Conservation (phyloP, 441 rosid genomes). For the Erodium trifolium region DNA sequence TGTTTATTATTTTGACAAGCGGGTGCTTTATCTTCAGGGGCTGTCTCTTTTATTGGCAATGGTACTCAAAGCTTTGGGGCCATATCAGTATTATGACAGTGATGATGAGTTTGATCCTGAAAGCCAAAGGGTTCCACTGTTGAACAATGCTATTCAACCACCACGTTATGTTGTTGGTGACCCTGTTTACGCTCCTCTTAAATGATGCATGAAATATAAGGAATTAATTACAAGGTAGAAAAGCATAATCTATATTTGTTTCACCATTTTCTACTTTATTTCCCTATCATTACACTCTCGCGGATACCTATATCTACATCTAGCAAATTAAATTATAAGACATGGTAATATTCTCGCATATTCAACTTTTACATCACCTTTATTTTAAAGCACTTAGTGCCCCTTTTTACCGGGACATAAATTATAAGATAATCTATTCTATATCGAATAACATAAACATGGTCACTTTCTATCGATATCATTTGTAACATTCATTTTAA, state of each 20-base stretch:
- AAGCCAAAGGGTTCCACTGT: conserved; percentile 41
- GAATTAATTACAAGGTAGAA: conserved; percentile 44
- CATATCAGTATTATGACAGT: conserved; percentile 54
- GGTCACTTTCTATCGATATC: no score
- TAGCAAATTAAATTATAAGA: neutral
- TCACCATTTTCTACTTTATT: neutral
- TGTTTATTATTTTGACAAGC: conserved; percentile 14
- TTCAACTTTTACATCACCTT: neutral
- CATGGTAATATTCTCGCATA: neutral
- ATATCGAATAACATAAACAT: no score
- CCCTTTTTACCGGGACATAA: no score
- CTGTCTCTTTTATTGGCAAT: conserved; percentile 48
- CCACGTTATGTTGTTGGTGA: conserved; percentile 55
- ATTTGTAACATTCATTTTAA: no score
- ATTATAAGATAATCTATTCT: no score
- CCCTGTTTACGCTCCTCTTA: conserved; percentile 50
- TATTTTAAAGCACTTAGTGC: no score
- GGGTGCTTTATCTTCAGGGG: conserved; percentile 37
- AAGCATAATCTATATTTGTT: neutral
- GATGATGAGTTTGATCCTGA: conserved; percentile 54
- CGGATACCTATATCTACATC: neutral
- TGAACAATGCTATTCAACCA: conserved; percentile 39
- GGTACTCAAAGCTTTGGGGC: conserved; percentile 67
- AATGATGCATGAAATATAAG: conserved; percentile 43
- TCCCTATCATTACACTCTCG: neutral